Evolutionary conservation across 2,329 filamentous ascomycete genomes (phyloP).

Genomic region (Paecilomyces formosus): DNA sequence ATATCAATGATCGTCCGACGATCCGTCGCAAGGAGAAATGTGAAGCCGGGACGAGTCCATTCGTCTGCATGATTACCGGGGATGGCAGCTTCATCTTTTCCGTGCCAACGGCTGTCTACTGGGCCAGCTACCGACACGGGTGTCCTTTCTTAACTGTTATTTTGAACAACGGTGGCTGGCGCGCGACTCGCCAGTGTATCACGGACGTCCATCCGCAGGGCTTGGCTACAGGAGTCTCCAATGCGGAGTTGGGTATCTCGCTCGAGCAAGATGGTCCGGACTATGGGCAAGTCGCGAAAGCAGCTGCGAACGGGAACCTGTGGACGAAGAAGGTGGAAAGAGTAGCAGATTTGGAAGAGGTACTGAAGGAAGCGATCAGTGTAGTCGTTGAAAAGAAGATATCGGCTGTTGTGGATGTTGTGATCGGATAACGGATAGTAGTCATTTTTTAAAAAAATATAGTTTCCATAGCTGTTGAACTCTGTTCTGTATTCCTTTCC

Average conservation of each 20-base stretch:
- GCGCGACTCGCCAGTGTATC: conserved; percentile 39
- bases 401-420: conserved; percentile 13
- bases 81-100: conserved; percentile 60
- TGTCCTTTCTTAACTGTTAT: conserved; percentile 59
- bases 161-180: conserved; percentile 63
- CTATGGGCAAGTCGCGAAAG: conserved; percentile 13
- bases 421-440: conserved; percentile 6
- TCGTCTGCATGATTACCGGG: conserved; percentile 55
- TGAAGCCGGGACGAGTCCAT: conserved; percentile 33
- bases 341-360: conserved; percentile 9
- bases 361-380: conserved; percentile 7
- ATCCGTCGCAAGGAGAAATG: conserved; percentile 2
- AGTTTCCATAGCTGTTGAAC: not conserved
- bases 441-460: not conserved
- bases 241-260: conserved; percentile 12
- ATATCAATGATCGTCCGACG: conserved; percentile 19
- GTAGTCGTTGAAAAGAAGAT: conserved; percentile 9
- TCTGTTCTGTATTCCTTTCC: not conserved
- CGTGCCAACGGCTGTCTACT: conserved; percentile 58
- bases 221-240: conserved; percentile 7
- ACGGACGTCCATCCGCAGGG: conserved; percentile 13
- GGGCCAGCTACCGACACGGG: conserved; percentile 57
- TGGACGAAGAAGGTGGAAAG: conserved; percentile 11
- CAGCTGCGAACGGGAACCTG: conserved; percentile 13
- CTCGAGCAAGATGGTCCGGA: conserved; percentile 13